Conservation (phyloP, 1,139 yeast species). For the Blastobotrys petasosporus region DNA sequence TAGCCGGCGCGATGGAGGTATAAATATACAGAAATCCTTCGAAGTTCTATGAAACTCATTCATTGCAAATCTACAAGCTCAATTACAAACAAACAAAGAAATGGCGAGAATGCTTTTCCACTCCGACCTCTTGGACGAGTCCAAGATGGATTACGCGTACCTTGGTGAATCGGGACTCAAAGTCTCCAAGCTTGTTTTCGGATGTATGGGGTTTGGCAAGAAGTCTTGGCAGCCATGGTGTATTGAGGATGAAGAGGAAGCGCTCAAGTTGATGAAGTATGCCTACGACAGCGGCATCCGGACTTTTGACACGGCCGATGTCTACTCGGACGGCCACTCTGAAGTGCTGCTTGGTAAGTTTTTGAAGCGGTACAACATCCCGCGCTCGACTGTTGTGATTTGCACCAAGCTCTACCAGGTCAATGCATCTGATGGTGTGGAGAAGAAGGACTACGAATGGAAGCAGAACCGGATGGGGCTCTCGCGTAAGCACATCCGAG, state of each 20-base stretch:
- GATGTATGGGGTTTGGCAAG: conserved; percentile 53
- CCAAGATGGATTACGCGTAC: conserved; percentile 45
- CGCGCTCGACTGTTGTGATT: conserved; percentile 35
- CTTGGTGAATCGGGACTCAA: conserved; percentile 40
- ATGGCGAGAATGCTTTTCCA: too few relatives aligned
- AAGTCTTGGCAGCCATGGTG: conserved; percentile 48
- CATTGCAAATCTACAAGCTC: too few relatives aligned
- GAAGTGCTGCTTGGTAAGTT: conserved; percentile 39
- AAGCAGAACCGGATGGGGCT: conserved; percentile 36
- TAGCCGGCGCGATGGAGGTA: too few relatives aligned
- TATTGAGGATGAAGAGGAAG: conserved; percentile 40
- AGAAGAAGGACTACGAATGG: conserved; percentile 33
- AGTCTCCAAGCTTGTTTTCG: conserved; percentile 48
- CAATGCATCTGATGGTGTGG: conserved; percentile 41
- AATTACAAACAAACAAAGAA: too few relatives aligned
- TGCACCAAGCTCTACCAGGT: conserved; percentile 25
- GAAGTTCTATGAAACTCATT: too few relatives aligned
- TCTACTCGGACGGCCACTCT: conserved; percentile 40
- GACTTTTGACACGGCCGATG: conserved; percentile 47
- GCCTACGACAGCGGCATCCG: conserved; percentile 45
- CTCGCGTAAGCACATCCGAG: conserved; percentile 44
- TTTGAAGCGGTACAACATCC: conserved; percentile 36
- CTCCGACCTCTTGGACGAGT: too few relatives aligned
- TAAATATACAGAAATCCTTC: too few relatives aligned
- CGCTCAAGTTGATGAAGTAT: conserved; percentile 40